A percentile compares a stretch with the other conserved stretches of the same genome.
phyloP scores from a whole-genome alignment of 768 basidiomycete species.

The Boletus coccyginus region DNA sequence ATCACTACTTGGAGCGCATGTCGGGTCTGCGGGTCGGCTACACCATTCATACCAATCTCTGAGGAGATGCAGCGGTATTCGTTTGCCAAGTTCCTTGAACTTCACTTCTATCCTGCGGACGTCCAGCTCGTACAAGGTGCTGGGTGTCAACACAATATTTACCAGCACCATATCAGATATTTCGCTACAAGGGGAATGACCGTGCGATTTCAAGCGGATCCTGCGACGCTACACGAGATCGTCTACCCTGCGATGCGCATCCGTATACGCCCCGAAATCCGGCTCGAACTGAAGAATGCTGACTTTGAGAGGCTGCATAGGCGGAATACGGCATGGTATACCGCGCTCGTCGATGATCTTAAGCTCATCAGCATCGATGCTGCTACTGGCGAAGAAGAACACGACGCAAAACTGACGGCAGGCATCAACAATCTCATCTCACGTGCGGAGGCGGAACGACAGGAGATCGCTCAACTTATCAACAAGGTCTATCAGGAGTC shows the following conservation, averaged over 20 bases:
- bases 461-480: conserved; percentile 69
- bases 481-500: conserved; percentile 81
- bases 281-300: conserved; percentile 86
- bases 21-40: conserved; percentile 70
- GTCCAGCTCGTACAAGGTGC: conserved; percentile 84
- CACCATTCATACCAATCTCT: conserved; percentile 85
- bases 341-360: conserved; percentile 70
- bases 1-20: conserved; percentile 94
- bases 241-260: conserved; percentile 87
- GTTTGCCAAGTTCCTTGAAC: conserved; percentile 93
- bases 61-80: conserved; percentile 93
- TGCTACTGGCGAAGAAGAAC: conserved; percentile 73
- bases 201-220: conserved; percentile 84
- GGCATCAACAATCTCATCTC: conserved; percentile 66
- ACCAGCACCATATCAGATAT: conserved; percentile 88
- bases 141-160: conserved; percentile 92
- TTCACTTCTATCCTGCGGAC: conserved; percentile 92
- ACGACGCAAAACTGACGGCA: conserved; percentile 57
- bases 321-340: conserved; percentile 74
- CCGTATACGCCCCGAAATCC: conserved; percentile 80
- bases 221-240: conserved; percentile 79
- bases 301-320: conserved; percentile 78
- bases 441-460: conserved; percentile 71
- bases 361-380: conserved; percentile 76
- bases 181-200: conserved; percentile 84